A percentile compares a stretch with the other conserved stretches of the same genome.
These are phyloP conservation scores for Senna siamea DNA, from an alignment of 306 rosid species.

Conservation along the genomic window DNA sequence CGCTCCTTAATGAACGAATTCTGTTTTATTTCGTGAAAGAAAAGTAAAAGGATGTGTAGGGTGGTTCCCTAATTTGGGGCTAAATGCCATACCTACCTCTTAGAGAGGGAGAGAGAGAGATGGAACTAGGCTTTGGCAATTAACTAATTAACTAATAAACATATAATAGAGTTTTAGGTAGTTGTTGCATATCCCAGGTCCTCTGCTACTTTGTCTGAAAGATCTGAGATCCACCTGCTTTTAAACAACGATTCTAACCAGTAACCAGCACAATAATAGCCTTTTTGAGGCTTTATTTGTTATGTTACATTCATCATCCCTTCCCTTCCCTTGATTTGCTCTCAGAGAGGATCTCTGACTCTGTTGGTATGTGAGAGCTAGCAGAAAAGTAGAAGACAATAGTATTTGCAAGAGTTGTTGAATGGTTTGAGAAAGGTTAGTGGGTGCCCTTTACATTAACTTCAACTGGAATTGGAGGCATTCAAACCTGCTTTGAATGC, in stretches of 20 bases:
- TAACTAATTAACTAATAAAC: not conserved
- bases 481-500: conserved; percentile 38
- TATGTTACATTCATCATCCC: conserved; percentile 25
- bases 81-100: conserved; percentile 4
- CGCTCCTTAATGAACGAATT: not conserved
- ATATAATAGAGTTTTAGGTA: conserved; percentile 19
- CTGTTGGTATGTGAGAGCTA: conserved; percentile 11
- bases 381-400: not conserved
- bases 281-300: conserved; percentile 19
- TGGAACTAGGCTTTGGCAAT: not conserved
- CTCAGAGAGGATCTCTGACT: conserved; percentile 12
- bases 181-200: conserved; percentile 33
- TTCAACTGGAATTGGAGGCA: conserved; percentile 29
- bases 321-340: conserved; percentile 36
- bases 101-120: not conserved
- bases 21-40: not conserved
- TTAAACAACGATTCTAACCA: conserved; percentile 33
- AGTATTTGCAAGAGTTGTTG: conserved; percentile 40
- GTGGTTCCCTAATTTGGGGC: not conserved
- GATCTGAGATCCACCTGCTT: conserved; percentile 25
- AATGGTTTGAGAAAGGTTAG: conserved; percentile 27
- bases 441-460: conserved; percentile 31
- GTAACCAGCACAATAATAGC: conserved; percentile 25
- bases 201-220: conserved; percentile 8
- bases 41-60: not conserved